Evolutionary conservation across 1,284 basidiomycete species (phyloP).

Genomic region (Mycosarcoma mackinlayi): DNA sequence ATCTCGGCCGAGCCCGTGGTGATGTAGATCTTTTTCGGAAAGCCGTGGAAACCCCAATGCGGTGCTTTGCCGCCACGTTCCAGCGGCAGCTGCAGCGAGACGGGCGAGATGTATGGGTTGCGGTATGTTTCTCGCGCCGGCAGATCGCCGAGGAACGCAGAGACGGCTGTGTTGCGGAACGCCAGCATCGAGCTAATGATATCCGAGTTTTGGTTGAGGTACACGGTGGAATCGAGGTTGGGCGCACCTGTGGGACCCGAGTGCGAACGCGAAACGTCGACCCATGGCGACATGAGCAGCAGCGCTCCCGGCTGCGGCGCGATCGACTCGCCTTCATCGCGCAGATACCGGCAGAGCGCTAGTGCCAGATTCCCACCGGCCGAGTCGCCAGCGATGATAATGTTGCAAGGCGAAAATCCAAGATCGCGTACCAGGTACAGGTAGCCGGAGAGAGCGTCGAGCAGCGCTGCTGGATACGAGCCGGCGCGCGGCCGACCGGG

Average conservation of each 20-base stretch:
- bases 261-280: constrained; percentile 64
- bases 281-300: constrained; percentile 65
- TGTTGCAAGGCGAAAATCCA: constrained; percentile 70
- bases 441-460: constrained; percentile 63
- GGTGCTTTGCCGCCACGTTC: constrained; percentile 47
- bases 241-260: constrained; percentile 56
- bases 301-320: constrained; percentile 45
- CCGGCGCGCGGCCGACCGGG: constrained; percentile 51
- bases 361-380: constrained; percentile 79
- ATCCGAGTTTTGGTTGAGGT: constrained; percentile 55
- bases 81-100: constrained; percentile 58
- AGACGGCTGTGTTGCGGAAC: constrained; percentile 64
- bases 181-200: constrained; percentile 55
- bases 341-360: constrained; percentile 69
- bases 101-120: constrained; percentile 63
- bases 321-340: constrained; percentile 55
- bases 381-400: constrained; percentile 77
- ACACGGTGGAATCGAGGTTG: constrained; percentile 51
- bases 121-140: constrained; percentile 61
- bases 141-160: constrained; percentile 58
- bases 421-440: constrained; percentile 57
- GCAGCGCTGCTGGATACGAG: constrained; percentile 60
- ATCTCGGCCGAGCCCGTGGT: constrained; percentile 60
- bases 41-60: constrained; percentile 60
- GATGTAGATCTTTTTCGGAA: constrained; percentile 57